phyloP scores from a whole-genome alignment of 2,329 filamentous ascomycete genomes.

The Pyricularia grisea region DNA sequence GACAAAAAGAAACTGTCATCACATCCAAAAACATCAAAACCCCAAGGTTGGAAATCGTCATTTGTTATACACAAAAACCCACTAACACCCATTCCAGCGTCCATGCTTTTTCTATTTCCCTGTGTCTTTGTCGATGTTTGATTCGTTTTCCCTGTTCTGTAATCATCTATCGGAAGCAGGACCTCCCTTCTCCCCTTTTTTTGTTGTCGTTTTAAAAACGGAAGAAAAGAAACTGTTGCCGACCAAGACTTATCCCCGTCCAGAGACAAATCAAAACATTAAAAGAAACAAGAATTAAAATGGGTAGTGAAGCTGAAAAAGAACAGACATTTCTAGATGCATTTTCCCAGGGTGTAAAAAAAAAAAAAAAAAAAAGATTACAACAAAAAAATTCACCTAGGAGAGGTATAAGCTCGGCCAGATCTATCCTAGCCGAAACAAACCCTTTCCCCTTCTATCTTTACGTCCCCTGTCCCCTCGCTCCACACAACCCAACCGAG shows the following conservation, averaged over 20 bases:
- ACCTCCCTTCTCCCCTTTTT: background rate
- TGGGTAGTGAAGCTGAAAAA: background rate
- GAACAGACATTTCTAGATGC: constrained; percentile 4
- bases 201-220: background rate
- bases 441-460: background rate
- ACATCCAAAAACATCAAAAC: background rate
- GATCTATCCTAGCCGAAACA: background rate
- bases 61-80: background rate
- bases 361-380: background rate
- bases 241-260: background rate
- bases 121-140: background rate
- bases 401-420: background rate
- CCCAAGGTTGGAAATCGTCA: background rate
- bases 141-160: background rate
- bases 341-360: background rate
- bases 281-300: background rate
- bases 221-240: background rate
- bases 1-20: background rate
- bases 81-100: background rate
- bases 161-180: background rate
- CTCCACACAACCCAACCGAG: background rate
- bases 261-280: background rate
- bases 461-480: background rate
- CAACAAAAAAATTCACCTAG: background rate
- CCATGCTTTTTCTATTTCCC: constrained; percentile 2